Percentiles rank a stretch among this genome's conserved stretches.
phyloP scores from a whole-genome alignment of 2,329 filamentous ascomycete genomes.

The Beauveria sp. region DNA sequence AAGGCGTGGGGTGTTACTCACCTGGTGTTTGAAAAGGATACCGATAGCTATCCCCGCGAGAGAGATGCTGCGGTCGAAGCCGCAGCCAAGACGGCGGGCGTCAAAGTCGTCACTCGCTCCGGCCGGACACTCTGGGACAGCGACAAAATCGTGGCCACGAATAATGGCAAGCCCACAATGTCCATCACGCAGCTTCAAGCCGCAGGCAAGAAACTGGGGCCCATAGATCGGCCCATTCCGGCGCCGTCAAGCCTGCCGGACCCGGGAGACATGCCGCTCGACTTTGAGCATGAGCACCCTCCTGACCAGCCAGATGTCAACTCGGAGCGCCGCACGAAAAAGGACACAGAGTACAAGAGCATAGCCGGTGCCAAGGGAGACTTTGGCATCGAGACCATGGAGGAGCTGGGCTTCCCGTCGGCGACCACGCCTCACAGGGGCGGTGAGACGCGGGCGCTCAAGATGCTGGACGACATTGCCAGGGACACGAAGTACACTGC shows the following conservation, averaged over 20 bases:
- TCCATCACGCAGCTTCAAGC: slow-evolving; percentile 59
- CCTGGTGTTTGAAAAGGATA: slow-evolving; percentile 72
- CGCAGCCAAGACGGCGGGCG: slow-evolving; percentile 56
- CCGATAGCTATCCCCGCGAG: slow-evolving; percentile 61
- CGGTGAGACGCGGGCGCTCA: slow-evolving; percentile 59
- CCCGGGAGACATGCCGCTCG: slow-evolving; percentile 54
- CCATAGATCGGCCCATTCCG: slow-evolving; percentile 53
- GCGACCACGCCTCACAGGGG: slow-evolving; percentile 62
- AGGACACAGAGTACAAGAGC: slow-evolving; percentile 49
- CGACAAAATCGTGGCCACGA: slow-evolving; percentile 57
- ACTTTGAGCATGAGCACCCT: slow-evolving; percentile 49
- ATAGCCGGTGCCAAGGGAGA: slow-evolving; percentile 61
- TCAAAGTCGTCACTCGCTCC: slow-evolving; percentile 55
- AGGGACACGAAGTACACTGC: slow-evolving; percentile 58
- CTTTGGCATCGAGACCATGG: slow-evolving; percentile 62
- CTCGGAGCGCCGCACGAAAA: slow-evolving; percentile 39
- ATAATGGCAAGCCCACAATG: slow-evolving; percentile 67
- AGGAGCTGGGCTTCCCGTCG: slow-evolving; percentile 59
- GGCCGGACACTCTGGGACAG: slow-evolving; percentile 69
- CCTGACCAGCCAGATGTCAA: slow-evolving; percentile 52
- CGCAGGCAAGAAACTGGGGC: slow-evolving; percentile 55
- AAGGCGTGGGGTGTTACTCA: slow-evolving; percentile 67
- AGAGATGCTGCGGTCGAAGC: slow-evolving; percentile 53
- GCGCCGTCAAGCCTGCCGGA: slow-evolving; percentile 53
- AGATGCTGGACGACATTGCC: slow-evolving; percentile 50